Evolutionary conservation across 1,139 yeast genomes (phyloP).

Genomic region (Nakaseomyces delphensis): DNA sequence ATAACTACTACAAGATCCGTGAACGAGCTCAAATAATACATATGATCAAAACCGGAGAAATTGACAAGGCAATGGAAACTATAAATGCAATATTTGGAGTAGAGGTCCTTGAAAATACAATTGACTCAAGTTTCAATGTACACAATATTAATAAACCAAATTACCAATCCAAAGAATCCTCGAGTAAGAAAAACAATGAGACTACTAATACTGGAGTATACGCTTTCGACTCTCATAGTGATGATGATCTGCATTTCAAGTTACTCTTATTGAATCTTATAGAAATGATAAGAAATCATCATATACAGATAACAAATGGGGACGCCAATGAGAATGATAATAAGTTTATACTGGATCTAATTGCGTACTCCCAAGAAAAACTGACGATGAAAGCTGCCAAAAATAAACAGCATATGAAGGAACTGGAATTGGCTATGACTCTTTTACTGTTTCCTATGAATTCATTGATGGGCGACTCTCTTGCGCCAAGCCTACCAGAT

Average conservation of each 20-base stretch:
- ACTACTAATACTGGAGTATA: constrained; percentile 6
- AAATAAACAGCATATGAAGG: constrained; percentile 46
- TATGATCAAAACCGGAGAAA: constrained; percentile 25
- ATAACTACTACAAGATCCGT: constrained; percentile 22
- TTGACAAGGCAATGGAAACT: constrained; percentile 23
- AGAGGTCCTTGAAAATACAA: constrained; percentile 18
- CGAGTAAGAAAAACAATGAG: constrained; percentile 4
- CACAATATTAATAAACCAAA: constrained; percentile 3
- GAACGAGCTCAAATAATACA: constrained; percentile 23
- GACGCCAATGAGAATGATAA: constrained; percentile 22
- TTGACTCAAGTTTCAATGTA: constrained; percentile 4
- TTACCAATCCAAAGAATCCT: not conserved
- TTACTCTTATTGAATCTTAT: constrained; percentile 50
- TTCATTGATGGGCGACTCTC: constrained; percentile 30
- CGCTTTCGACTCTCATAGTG: constrained; percentile 9
- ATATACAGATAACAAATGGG: constrained; percentile 18
- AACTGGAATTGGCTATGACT: constrained; percentile 65
- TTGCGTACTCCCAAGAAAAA: constrained; percentile 53
- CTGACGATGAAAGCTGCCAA: constrained; percentile 49
- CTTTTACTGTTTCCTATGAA: constrained; percentile 43
- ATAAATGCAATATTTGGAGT: constrained; percentile 25
- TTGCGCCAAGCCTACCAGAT: constrained; percentile 39
- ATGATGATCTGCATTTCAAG: constrained; percentile 47
- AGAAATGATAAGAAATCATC: constrained; percentile 54
- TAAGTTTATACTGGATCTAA: constrained; percentile 46